Conservation (phyloP, 2,329 filamentous ascomycete genomes). For the Endothia cerciana region DNA sequence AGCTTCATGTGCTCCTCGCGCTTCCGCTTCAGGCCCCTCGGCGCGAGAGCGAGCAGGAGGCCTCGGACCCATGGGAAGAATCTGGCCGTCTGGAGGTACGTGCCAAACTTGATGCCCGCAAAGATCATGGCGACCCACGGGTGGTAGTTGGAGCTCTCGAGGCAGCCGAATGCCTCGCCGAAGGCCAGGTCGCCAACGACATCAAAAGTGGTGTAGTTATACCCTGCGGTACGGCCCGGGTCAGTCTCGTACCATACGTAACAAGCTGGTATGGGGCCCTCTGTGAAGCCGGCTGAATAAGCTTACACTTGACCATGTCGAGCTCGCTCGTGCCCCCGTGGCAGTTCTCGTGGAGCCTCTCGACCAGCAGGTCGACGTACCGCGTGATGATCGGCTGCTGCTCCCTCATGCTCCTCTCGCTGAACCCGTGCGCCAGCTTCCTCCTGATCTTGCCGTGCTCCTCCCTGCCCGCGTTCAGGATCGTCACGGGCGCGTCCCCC, state of each 20-base stretch:
- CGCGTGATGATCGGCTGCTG: conserved; percentile 26
- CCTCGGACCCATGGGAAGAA: conserved; percentile 16
- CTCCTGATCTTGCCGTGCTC: conserved; percentile 22
- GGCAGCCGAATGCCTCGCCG: conserved; percentile 27
- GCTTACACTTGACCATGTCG: conserved; percentile 22
- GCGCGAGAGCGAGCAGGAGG: conserved; percentile 5
- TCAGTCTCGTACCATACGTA: no score
- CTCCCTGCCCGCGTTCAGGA: conserved; percentile 19
- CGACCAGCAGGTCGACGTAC: conserved; percentile 23
- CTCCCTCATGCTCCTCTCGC: conserved; percentile 23
- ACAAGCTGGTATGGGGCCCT: not conserved
- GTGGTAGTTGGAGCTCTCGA: conserved; percentile 21
- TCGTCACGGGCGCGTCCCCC: not conserved
- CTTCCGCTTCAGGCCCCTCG: conserved; percentile 9
- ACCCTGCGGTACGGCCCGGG: conserved; percentile 14
- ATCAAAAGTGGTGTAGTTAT: conserved; percentile 27
- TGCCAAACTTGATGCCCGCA: conserved; percentile 16
- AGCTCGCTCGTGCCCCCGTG: conserved; percentile 2
- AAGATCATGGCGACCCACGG: conserved; percentile 29
- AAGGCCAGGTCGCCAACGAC: conserved; percentile 27
- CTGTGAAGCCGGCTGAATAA: not conserved
- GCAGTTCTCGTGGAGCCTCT: conserved; percentile 7
- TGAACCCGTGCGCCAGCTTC: conserved; percentile 24
- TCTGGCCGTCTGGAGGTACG: conserved; percentile 1
- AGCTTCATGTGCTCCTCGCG: conserved; percentile 19